phyloP scores from a whole-genome alignment of 2,329 filamentous ascomycete species.

The Colletotrichum scovillei region DNA sequence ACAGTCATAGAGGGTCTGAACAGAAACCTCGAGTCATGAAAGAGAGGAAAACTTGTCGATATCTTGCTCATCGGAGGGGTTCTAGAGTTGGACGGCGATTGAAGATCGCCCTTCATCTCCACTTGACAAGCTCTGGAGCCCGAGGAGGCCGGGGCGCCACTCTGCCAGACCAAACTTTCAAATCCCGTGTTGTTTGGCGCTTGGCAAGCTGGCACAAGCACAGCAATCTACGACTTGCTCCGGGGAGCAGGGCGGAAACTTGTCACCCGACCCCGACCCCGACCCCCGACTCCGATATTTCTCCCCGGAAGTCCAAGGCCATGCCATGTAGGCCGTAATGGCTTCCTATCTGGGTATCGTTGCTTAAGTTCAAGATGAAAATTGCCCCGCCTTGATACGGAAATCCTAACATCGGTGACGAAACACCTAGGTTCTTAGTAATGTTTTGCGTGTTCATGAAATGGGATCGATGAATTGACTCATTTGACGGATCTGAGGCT shows the following conservation, averaged over 20 bases:
- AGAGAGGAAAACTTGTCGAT: neutral
- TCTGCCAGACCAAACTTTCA: neutral
- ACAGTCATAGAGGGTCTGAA: neutral
- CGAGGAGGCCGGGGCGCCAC: neutral
- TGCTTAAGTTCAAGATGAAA: neutral
- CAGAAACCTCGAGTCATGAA: neutral
- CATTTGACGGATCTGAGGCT: neutral
- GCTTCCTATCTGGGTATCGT: neutral
- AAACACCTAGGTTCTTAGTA: neutral
- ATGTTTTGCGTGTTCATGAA: neutral
- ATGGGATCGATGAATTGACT: neutral
- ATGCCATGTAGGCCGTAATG: neutral
- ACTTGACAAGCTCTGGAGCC: constrained; percentile 1
- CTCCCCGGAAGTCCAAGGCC: neutral
- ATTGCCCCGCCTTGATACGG: neutral
- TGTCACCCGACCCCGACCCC: neutral
- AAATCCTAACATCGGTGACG: neutral
- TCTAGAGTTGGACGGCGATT: neutral
- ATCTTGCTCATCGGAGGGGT: neutral
- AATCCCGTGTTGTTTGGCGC: constrained; percentile 6
- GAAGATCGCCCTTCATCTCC: neutral
- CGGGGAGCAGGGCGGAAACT: neutral
- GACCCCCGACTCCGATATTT: neutral
- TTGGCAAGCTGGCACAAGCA: neutral
- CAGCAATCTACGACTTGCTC: neutral